phyloP scores from a whole-genome alignment of 2,329 filamentous ascomycete species.

The Alternaria sp. region DNA sequence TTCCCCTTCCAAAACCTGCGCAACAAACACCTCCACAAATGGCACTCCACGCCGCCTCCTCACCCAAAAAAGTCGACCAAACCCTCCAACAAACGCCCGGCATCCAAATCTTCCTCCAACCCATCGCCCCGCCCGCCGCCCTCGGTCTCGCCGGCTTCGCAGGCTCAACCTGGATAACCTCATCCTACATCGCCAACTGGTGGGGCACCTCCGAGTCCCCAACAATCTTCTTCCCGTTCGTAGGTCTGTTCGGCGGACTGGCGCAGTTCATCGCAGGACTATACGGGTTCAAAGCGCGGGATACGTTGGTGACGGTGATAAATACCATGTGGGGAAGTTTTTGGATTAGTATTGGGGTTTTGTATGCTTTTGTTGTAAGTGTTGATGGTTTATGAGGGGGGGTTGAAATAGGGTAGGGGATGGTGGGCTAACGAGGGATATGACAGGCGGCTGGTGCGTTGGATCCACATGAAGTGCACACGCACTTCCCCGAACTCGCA shows the following conservation, averaged over 20 bases:
- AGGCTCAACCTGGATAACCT: not conserved
- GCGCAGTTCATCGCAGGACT: not conserved
- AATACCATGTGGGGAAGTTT: slow-evolving; percentile 1
- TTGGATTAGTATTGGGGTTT: not conserved
- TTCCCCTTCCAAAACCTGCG: too few relatives aligned
- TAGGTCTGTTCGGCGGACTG: not conserved
- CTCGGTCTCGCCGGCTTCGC: slow-evolving; percentile 1
- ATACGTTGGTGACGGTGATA: not conserved
- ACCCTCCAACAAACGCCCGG: not conserved
- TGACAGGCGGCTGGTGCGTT: not conserved
- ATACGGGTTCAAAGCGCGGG: not conserved
- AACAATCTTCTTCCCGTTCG: not conserved
- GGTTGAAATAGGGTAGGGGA: not conserved
- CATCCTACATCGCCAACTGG: not conserved
- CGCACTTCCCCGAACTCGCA: not conserved
- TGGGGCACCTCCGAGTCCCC: not conserved
- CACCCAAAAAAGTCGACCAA: not conserved
- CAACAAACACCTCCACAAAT: not conserved
- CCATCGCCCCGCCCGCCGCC: not conserved
- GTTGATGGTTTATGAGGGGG: not conserved
- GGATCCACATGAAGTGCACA: not conserved
- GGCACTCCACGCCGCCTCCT: not conserved
- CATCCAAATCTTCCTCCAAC: not conserved
- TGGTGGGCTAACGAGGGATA: not conserved
- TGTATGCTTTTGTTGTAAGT: not conserved